A percentile compares a stretch with the other conserved stretches of the same genome.
phyloP scores from a whole-genome alignment of 2,329 filamentous ascomycete species.

The Aotearoamyces nothofagi region DNA sequence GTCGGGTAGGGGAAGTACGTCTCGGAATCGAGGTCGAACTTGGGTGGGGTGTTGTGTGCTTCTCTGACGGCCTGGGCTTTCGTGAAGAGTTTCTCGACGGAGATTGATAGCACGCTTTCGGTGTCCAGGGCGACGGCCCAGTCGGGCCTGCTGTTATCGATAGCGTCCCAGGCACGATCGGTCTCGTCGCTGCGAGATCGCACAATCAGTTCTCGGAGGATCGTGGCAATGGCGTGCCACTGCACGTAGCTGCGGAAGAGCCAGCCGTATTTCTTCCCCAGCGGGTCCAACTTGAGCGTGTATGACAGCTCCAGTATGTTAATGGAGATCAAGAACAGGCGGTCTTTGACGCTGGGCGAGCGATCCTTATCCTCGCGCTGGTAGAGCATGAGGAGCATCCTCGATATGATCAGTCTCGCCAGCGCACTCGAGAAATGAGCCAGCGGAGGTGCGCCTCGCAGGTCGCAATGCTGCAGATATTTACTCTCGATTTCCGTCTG shows the following conservation, averaged over 20 bases:
- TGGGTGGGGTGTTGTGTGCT: neutral
- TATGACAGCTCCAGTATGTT: neutral
- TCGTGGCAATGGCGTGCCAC: constrained; percentile 1
- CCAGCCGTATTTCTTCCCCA: neutral
- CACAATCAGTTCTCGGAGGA: constrained; percentile 13
- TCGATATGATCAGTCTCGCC: neutral
- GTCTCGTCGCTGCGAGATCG: constrained; percentile 29
- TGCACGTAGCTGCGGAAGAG: neutral
- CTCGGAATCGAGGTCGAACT: neutral
- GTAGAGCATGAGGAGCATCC: neutral
- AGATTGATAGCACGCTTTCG: neutral
- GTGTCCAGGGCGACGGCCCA: neutral
- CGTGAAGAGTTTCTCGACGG: neutral
- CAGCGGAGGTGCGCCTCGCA: too few relatives aligned
- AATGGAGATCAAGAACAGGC: neutral
- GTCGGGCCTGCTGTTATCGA: constrained; percentile 19
- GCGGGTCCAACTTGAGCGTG: neutral
- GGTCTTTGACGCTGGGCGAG: neutral
- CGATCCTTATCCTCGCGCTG: neutral
- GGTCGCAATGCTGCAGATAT: too few relatives aligned
- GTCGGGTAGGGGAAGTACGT: too few relatives aligned
- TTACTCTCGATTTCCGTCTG: neutral
- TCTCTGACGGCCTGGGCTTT: neutral
- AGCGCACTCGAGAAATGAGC: neutral
- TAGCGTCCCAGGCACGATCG: constrained; percentile 31